Evolutionary conservation across 805 yeast species (phyloP).

Genomic region (Yamadazyma olivae): DNA sequence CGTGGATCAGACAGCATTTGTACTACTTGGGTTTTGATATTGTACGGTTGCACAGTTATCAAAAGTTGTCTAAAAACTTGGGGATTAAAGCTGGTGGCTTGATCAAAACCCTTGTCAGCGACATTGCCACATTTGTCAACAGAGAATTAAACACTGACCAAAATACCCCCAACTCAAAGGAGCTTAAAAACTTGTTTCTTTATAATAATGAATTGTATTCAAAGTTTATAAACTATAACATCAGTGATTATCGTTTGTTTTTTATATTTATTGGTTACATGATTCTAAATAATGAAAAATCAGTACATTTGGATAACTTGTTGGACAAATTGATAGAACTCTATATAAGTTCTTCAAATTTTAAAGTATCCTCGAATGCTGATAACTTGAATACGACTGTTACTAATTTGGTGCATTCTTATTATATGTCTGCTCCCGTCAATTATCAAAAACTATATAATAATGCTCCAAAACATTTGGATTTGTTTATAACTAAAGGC

Average conservation of each 20-base stretch:
- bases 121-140: constrained; percentile 29
- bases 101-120: constrained; percentile 30
- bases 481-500: constrained; percentile 22
- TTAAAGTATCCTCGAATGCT: constrained; percentile 9
- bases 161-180: constrained; percentile 12
- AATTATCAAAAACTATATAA: constrained; percentile 21
- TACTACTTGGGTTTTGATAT: constrained; percentile 32
- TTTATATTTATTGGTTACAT: constrained; percentile 16
- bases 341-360: constrained; percentile 20
- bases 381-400: constrained; percentile 6
- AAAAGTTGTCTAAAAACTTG: constrained; percentile 25
- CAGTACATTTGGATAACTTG: constrained; percentile 19
- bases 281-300: constrained; percentile 13
- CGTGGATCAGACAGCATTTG: constrained; percentile 34
- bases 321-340: constrained; percentile 29
- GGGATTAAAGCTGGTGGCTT: constrained; percentile 30
- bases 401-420: constrained; percentile 17
- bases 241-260: constrained; percentile 10
- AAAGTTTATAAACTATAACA: constrained; percentile 3
- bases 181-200: constrained; percentile 20
- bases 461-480: constrained; percentile 14
- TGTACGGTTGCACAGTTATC: constrained; percentile 29
- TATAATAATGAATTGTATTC: constrained; percentile 12
- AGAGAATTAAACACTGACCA: constrained; percentile 19
- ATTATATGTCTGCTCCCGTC: constrained; percentile 22